A percentile compares a stretch with the other conserved stretches of the same genome.
Evolutionary conservation across 371 early-diverging fungal genomes (phyloP).

Genomic region (Parasitella parasitica): DNA sequence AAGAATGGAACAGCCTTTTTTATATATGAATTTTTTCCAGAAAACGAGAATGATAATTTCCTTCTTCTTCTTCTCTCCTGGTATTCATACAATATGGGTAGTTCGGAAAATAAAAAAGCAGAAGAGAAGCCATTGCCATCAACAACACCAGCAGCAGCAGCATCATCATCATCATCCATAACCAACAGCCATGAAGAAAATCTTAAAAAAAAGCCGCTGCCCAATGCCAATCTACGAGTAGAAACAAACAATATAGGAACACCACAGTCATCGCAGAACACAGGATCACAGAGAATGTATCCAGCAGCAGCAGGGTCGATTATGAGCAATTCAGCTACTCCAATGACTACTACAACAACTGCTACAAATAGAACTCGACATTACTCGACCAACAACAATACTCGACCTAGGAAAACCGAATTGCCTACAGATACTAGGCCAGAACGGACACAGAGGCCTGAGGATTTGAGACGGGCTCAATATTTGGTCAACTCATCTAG

Average conservation of each 20-base stretch:
- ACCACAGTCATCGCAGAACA: not conserved
- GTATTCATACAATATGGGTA: not conserved
- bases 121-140: not conserved
- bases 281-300: not conserved
- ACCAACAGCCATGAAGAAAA: not conserved
- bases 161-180: no score
- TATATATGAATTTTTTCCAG: not conserved
- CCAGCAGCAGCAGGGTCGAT: not conserved
- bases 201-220: not conserved
- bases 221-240: not conserved
- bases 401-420: not conserved
- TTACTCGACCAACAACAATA: not conserved
- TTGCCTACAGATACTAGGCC: slow-evolving; percentile 10
- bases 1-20: not conserved
- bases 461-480: slow-evolving; percentile 19
- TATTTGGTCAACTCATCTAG: not conserved
- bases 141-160: not conserved
- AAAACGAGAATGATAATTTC: no score
- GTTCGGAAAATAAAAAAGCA: slow-evolving; percentile 6
- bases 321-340: not conserved
- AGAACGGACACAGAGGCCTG: slow-evolving; percentile 7
- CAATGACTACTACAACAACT: not conserved
- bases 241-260: not conserved
- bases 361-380: not conserved
- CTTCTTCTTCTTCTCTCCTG: not conserved